Base-by-base conservation (phyloP, 1,284 basidiomycete genomes). In the Mycosarcoma mackinlayi region DNA sequence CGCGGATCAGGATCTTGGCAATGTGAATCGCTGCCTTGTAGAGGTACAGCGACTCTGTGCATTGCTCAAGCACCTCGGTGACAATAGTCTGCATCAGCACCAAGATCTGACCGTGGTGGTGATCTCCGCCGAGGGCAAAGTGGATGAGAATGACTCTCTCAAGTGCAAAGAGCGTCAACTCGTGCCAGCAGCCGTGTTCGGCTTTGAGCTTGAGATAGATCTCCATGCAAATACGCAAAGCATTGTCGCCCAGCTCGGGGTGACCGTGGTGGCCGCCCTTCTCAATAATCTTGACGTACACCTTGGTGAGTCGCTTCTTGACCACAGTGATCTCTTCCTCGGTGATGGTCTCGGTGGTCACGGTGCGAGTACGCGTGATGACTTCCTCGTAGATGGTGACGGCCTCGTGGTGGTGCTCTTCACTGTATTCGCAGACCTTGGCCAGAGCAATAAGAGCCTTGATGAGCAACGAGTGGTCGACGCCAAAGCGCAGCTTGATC, bases 361-460 rank as follows among this genome's bases (percentile, higher is more conserved):
- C 34, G n/a, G 33, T 39, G 24, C 33, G 34, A 4, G 47, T 37
- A 24, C 47, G 47, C 8, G 34, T 37, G 27, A 49, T 49, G 21
- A 49, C 33, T 25, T 49, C 47, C 33, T 49, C 47, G 47, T 49
- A 49, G 24, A 49, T 34, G 14, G 47, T 49, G 34, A 49, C 47
- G 8, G 47, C 33, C 35, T 49, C 47, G 47, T 49, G 47, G 24
- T 49, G 47, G 24, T 49, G 47, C 34, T 37, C 47, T 19, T 49
- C 47, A 21, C 25, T 39, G 47, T 49, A 39, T 18, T 39, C 37
- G 47, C 47, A 49, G 11, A 49, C 23, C n/a, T 49, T 30, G 24
- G 47, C 47, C 10, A 49, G 35, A 1, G 47, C 47, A 18, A 49
- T 49, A 16, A 49, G 34, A 3, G 47, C 47, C 3, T 19, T 23